Conservation (phyloP, 2,329 filamentous ascomycete species). For the Ophiostoma novo-ulmi region DNA sequence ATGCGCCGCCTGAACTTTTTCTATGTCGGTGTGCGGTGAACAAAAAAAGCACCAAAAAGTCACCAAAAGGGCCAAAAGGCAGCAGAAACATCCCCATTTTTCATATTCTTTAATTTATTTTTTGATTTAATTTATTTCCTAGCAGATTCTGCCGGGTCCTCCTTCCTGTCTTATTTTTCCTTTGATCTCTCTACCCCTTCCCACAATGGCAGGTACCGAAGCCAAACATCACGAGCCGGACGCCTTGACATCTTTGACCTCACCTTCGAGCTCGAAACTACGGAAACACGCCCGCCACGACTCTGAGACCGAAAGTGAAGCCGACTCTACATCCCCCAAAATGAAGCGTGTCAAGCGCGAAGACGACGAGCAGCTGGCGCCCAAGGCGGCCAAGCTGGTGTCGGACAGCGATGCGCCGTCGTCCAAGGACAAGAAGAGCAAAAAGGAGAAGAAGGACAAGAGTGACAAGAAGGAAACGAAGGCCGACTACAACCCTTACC, state of each 20-base stretch:
- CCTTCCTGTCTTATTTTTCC: conserved; percentile 12
- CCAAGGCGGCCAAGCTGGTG: conserved; percentile 22
- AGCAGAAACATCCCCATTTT: conserved; percentile 22
- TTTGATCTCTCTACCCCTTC: background rate
- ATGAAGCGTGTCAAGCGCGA: conserved; percentile 33
- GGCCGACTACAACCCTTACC: conserved; percentile 68
- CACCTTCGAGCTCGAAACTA: conserved; percentile 6
- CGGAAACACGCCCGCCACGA: conserved; percentile 17
- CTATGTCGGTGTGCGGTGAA: conserved; percentile 8
- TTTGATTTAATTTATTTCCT: conserved; percentile 17
- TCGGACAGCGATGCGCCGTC: conserved; percentile 21
- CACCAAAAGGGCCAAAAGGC: background rate
- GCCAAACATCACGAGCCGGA: conserved; percentile 5
- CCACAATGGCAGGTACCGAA: conserved; percentile 21
- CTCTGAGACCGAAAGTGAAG: conserved; percentile 31
- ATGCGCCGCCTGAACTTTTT: conserved; percentile 16
- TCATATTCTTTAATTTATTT: conserved; percentile 6
- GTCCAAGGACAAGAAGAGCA: background rate
- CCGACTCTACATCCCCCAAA: conserved; percentile 27
- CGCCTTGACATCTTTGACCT: background rate
- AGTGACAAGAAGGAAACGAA: conserved; percentile 12
- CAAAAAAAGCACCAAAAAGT: background rate
- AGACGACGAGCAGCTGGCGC: conserved; percentile 23
- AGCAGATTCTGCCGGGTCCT: conserved; percentile 16
- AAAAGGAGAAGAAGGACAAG: conserved; percentile 15